Evolutionary conservation across 1,139 yeast species (phyloP).

Genomic region (Arxiozyma slooffiae): DNA sequence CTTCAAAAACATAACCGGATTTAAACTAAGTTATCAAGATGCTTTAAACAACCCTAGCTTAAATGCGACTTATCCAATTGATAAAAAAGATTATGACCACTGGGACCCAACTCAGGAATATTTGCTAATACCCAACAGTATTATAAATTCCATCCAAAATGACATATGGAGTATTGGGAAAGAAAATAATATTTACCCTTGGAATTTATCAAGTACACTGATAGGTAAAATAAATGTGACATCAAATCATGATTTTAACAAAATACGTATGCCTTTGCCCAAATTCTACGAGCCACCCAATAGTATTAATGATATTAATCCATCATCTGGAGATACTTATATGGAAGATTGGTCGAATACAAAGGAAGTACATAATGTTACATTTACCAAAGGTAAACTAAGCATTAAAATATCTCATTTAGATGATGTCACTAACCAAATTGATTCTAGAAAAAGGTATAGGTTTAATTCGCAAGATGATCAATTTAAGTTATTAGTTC

Average conservation of each 20-base stretch:
- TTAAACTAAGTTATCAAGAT: slow-evolving; percentile 53
- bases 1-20: slow-evolving; percentile 68
- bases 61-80: slow-evolving; percentile 51
- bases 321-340: slow-evolving; percentile 24
- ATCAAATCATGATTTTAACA: slow-evolving; percentile 14
- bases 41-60: slow-evolving; percentile 36
- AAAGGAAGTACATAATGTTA: slow-evolving; percentile 23
- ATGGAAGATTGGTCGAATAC: slow-evolving; percentile 13
- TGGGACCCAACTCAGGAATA: slow-evolving; percentile 47
- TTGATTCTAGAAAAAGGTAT: slow-evolving; percentile 12
- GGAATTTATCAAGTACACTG: slow-evolving; percentile 25
- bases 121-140: slow-evolving; percentile 51
- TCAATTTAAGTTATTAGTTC: slow-evolving; percentile 26
- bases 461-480: slow-evolving; percentile 28
- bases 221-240: slow-evolving; percentile 19
- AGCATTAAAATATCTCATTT: slow-evolving; percentile 22
- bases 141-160: slow-evolving; percentile 33
- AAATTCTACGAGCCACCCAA: slow-evolving; percentile 24
- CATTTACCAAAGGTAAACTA: slow-evolving; percentile 24
- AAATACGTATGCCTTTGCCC: slow-evolving; percentile 26
- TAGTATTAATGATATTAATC: slow-evolving; percentile 20
- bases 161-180: slow-evolving; percentile 18
- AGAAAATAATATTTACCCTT: slow-evolving; percentile 17
- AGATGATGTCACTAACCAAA: slow-evolving; percentile 16
- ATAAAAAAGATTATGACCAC: slow-evolving; percentile 35